Evolutionary conservation across 1,139 yeast species (phyloP), one percentile per base, ranked within the genome.

Genomic region (Candida tunisiensis): DNA sequence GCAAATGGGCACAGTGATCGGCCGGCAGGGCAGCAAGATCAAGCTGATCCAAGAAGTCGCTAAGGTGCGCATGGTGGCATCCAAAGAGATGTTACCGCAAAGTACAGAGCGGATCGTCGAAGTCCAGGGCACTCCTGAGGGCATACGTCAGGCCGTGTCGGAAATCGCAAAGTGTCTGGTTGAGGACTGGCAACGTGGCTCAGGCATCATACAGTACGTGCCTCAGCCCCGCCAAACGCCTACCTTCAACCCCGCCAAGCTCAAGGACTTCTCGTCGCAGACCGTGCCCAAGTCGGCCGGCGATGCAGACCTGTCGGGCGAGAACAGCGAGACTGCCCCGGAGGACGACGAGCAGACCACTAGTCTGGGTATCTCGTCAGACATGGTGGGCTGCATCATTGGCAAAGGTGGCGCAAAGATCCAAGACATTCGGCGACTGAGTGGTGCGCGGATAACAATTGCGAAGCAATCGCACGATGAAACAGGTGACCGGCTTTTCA

Each of bases 1-100:
- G 34, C 93, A 82, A 52, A 74, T 83, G 72, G 94, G 95, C 24
- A 74, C 93, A 8, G 67, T 83, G 30, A 83, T 83, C 49, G 95
- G 95, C 27, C 70, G 79, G 32, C 79, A 69, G 39, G 95, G 95
- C 28, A 59, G 63, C 19, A 67, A 88, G 49, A 83, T 83, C 47
- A 85, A 80, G 55, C 65, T 73, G 31, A 69, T 83, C 36, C 93
- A 82, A 54, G 74, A 71, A 33, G 57, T 56, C 25, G 74, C 60
- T 47, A 60, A 66, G 34, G 80, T 82, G 28, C 74, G 80, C 44
- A 77, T 83, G 71, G 83, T 79, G 33, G 93, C 93, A 8, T 74
- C 92, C 19, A 82, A 82, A 49, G 83, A 82, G 31, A 74, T 74
- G 47, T 64, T 83, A 33, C 82, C 82, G 5, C 78, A 75, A 36